Evolutionary conservation across 371 early-diverging fungal genomes (phyloP).

Genomic region (Lichtheimia ornata): DNA sequence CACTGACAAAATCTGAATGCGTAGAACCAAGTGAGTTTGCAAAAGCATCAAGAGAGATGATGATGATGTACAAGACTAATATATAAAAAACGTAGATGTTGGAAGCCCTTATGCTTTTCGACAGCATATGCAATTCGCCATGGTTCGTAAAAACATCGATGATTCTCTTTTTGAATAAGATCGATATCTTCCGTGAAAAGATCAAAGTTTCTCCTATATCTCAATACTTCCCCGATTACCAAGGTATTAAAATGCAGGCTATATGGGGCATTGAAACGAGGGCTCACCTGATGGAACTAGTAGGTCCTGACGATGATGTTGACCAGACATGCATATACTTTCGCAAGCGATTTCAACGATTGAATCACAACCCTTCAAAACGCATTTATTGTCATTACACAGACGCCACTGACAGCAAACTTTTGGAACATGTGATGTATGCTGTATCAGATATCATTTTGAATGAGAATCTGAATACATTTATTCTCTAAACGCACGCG

Average conservation of each 20-base stretch:
- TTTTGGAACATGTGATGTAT: constrained; percentile 60
- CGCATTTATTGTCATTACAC: constrained; percentile 62
- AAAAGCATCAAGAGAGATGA: not conserved
- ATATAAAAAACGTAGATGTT: constrained; percentile 73
- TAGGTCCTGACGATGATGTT: constrained; percentile 28
- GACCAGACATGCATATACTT: constrained; percentile 38
- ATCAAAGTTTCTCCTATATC: constrained; percentile 73
- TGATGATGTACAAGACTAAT: not conserved
- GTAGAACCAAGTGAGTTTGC: constrained; percentile 20
- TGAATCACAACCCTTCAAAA: constrained; percentile 48
- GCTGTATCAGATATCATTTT: constrained; percentile 62
- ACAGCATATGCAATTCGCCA: constrained; percentile 91
- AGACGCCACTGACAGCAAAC: constrained; percentile 62
- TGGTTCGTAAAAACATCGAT: constrained; percentile 93
- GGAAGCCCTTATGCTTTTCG: constrained; percentile 92
- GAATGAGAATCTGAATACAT: constrained; percentile 45
- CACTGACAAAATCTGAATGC: too few relatives aligned
- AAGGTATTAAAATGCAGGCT: constrained; percentile 37
- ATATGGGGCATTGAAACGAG: not conserved
- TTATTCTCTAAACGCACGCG: constrained; percentile 26
- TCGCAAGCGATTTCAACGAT: constrained; percentile 36
- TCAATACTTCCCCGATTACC: constrained; percentile 89
- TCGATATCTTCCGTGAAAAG: constrained; percentile 91
- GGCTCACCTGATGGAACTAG: too few relatives aligned
- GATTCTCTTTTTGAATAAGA: constrained; percentile 95